Base-by-base conservation (phyloP, 352 stramenopile genomes). In the Globisporangium parvum region DNA sequence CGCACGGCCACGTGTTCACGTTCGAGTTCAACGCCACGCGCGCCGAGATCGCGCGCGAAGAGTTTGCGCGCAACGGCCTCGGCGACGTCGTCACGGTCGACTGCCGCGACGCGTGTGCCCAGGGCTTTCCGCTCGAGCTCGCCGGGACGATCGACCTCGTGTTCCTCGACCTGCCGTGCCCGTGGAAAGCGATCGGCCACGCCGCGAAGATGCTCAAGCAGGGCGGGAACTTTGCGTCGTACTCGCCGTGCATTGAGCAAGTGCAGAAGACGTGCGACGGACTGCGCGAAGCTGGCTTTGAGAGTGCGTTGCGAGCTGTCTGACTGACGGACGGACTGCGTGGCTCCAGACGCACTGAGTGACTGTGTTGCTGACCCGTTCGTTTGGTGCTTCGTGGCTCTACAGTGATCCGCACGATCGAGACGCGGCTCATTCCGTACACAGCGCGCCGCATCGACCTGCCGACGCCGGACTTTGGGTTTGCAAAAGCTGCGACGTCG, bases 171-270 rank as follows among this genome's bases (percentile, higher is more conserved):
- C 68, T 99, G 54, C 97, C 97, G 2, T 96, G 97, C 65, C 97
- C 97, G 10, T 99, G 97, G 96, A 81, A 94, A 51, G 96, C 95
- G 14, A 85, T 99, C 20, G 74, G 78, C 20, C 89, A 99, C 70
- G 96, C 96, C 1, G 80, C 86, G 44, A 79, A 94, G 66, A 87
- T 92, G 66, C 77, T 99, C 37, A 98, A 98, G 71, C 76, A 89
- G 40, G 91, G 90, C 60, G 93, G 87, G 17, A 78, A 82, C 46
- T 87, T 99, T 50, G 97, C 94, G 46, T 98, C 85, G 26, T 99
- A 99, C 77, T 98, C 89, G 54, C 97, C 97, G 5, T 99, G 97
- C 68, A 98, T 99, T 51, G 97, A 99, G 75, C 97, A 99, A 70
- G 96, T 98, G 28, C 93, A 98, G 70, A 91, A 92, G 60, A 94